These are phyloP conservation scores for Neonectria coccinea DNA, from an alignment of 2,329 filamentous ascomycete species.

Conservation along the genomic window DNA sequence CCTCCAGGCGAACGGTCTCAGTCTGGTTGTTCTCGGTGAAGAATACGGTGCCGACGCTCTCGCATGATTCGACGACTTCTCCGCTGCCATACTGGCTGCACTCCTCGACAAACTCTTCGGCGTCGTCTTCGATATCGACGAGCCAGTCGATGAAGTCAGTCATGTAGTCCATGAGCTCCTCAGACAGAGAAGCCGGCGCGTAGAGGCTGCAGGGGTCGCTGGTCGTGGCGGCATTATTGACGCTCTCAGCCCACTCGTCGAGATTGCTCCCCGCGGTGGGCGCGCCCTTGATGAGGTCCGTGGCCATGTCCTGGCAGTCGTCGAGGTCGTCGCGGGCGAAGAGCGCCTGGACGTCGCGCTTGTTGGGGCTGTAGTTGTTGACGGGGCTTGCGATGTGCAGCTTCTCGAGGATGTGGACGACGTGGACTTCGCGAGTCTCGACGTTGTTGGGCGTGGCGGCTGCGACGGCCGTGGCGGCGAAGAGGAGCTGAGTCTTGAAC, in stretches of 20 bases:
- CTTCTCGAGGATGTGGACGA: slow-evolving; percentile 5
- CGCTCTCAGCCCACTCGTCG: neutral
- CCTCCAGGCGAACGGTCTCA: slow-evolving; percentile 3
- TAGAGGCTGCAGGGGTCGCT: slow-evolving; percentile 9
- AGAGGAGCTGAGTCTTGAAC: slow-evolving; percentile 11
- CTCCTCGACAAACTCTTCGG: neutral
- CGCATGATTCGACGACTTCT: neutral
- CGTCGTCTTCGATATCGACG: slow-evolving; percentile 1
- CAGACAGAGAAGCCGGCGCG: slow-evolving; percentile 8
- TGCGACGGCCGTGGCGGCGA: neutral
- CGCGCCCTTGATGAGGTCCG: neutral
- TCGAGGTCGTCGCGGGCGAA: slow-evolving; percentile 4
- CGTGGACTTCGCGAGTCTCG: slow-evolving; percentile 7
- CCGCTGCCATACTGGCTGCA: slow-evolving; percentile 1
- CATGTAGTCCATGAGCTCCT: slow-evolving; percentile 15
- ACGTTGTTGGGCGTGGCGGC: slow-evolving; percentile 4
- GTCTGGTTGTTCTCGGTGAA: slow-evolving; percentile 2
- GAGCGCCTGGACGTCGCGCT: slow-evolving; percentile 3
- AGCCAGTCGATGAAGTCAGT: slow-evolving; percentile 1
- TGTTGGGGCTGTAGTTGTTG: slow-evolving; percentile 15
- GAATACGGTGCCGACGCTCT: slow-evolving; percentile 1
- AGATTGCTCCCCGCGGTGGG: slow-evolving; percentile 4
- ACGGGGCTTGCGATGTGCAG: neutral
- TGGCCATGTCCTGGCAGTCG: neutral
- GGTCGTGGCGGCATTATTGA: neutral